These are phyloP conservation scores for Alternaria brassicae DNA, from an alignment of 2,329 filamentous ascomycete species.

Conservation along the genomic window DNA sequence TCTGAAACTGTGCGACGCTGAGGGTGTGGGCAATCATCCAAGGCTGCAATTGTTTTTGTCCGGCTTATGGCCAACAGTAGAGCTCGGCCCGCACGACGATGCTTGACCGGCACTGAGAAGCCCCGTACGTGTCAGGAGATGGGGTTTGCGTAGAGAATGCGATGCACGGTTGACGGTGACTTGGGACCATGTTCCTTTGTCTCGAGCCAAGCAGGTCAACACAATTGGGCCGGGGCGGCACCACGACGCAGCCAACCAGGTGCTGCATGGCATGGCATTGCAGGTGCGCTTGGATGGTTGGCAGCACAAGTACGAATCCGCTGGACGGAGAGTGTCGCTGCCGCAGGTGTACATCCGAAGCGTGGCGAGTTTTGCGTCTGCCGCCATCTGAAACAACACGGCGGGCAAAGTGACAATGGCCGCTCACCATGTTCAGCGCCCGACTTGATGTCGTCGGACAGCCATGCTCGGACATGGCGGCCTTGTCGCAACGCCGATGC, in stretches of 20 bases:
- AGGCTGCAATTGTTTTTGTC: constrained; percentile 24
- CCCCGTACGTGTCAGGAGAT: constrained; percentile 28
- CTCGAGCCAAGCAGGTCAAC: constrained; percentile 11
- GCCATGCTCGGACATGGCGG: constrained; percentile 11
- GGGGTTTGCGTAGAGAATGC: constrained; percentile 36
- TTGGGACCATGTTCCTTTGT: constrained; percentile 6
- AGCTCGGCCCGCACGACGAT: constrained; percentile 35
- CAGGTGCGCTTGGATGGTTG: constrained; percentile 8
- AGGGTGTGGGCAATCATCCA: constrained; percentile 16
- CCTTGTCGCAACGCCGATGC: constrained; percentile 7
- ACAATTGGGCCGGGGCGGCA: constrained; percentile 24
- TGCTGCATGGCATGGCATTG: constrained; percentile 9
- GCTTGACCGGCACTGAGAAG: constrained; percentile 18
- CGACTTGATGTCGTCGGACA: background rate
- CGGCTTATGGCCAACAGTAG: constrained; percentile 27
- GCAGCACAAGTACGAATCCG: background rate
- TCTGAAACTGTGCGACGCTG: constrained; percentile 27
- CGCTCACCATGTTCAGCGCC: background rate
- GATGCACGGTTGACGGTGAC: constrained; percentile 28
- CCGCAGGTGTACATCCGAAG: constrained; percentile 26
- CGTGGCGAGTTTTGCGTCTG: constrained; percentile 25
- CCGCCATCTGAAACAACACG: constrained; percentile 24
- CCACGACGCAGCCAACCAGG: constrained; percentile 30
- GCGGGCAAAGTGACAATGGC: constrained; percentile 9
- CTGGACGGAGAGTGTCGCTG: constrained; percentile 10